phyloP scores from a whole-genome alignment of 495 filamentous ascomycete genomes.

The Trypethelium eluteriae region DNA sequence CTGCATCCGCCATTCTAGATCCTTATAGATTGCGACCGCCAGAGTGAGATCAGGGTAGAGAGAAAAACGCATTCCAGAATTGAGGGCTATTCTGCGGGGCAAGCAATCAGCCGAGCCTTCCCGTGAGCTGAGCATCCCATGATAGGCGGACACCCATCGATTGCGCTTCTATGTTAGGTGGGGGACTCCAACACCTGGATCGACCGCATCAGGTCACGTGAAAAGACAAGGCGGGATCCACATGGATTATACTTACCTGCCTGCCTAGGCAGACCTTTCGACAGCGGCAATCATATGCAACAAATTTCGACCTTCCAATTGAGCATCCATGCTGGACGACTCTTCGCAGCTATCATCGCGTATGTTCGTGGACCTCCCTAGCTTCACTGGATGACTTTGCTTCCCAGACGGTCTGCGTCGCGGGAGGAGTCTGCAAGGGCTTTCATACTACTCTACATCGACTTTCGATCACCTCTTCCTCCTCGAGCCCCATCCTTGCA shows the following conservation, averaged over 20 bases:
- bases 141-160: not conserved
- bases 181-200: not conserved
- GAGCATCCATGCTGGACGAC: not conserved
- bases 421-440: slow-evolving; percentile 10
- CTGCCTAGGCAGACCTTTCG: not conserved
- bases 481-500: not conserved
- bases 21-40: too few species aligned
- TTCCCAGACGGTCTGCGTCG: slow-evolving; percentile 9
- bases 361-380: not conserved
- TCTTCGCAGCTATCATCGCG: not conserved
- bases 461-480: not conserved
- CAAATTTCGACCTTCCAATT: not conserved
- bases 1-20: too few species aligned
- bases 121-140: not conserved
- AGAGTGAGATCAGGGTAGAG: not conserved
- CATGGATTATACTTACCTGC: not conserved
- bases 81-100: not conserved
- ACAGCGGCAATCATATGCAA: slow-evolving; percentile 1
- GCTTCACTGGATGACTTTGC: slow-evolving; percentile 6
- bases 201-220: slow-evolving; percentile 1
- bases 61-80: not conserved
- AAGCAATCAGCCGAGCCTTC: slow-evolving; percentile 1
- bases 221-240: not conserved
- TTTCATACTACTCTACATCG: slow-evolving; percentile 2
- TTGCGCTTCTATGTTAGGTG: not conserved